Percentiles rank a stretch among this genome's conserved stretches.
Conservation (phyloP, 1,139 yeast species). For the Saccharomyces pastorianus region DNA sequence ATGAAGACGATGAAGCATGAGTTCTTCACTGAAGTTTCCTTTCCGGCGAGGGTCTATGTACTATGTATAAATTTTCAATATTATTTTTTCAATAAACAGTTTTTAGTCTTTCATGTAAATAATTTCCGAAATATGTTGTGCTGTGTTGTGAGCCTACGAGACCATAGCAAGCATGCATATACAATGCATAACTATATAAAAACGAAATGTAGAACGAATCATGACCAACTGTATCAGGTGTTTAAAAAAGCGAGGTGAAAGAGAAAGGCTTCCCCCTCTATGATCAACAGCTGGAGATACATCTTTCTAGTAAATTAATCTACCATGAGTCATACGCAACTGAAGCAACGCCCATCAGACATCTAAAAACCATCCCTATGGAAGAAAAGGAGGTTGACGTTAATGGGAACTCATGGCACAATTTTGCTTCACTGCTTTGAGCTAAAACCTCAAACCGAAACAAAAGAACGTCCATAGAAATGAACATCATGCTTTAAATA, state of each 20-base stretch:
- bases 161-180: no score
- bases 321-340: conserved; percentile 22
- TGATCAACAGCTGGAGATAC: conserved; percentile 33
- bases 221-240: conserved; percentile 33
- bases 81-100: background rate
- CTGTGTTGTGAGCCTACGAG: no score
- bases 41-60: background rate
- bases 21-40: background rate
- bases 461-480: background rate
- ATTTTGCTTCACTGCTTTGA: background rate
- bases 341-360: conserved; percentile 13
- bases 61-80: background rate
- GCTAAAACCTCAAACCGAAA: no score
- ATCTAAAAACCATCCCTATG: conserved; percentile 14
- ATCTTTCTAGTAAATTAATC: conserved; percentile 31
- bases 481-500: background rate
- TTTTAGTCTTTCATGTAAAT: background rate
- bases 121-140: background rate
- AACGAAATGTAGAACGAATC: conserved; percentile 26
- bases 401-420: conserved; percentile 19
- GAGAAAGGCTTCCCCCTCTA: conserved; percentile 27
- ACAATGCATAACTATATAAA: background rate
- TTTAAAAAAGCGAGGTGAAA: conserved; percentile 15
- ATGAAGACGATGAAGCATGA: conserved; percentile 31
- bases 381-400: conserved; percentile 18